Evolutionary conservation across 1,284 basidiomycete species (phyloP), one percentile per base, ranked within the genome.

Genomic region (Austroboletus niveus): DNA sequence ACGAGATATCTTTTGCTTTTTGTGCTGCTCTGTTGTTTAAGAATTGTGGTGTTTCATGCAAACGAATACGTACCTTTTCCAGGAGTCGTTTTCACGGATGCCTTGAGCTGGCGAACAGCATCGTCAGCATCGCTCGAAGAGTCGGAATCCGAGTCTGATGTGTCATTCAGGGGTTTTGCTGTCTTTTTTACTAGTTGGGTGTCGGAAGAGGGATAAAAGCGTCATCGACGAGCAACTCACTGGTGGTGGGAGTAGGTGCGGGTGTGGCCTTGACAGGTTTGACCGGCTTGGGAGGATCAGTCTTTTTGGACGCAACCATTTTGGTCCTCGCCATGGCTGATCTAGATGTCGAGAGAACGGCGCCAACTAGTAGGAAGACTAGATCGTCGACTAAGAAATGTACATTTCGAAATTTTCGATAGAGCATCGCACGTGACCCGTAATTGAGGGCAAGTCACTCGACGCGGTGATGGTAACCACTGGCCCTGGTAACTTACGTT

Each of bases 271-370:
- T 29, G 27, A 29, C 27, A 31, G 30, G 30, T 9, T 31, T 31
- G 30, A 9, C 30, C 30, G 10, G 30, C 41, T 55, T 66, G 44
- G 40, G 24, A 5, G 30, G 27, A 14, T 48, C 48, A 3, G 34
- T 15, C 30, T 53, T 60, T 34, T 69, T 57, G 14, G 47, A 12
- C n/a, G 34, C 7, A 8, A 12, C 41, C n/a, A 60, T 65, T 47
- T 63, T 69, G 42, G 64, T 47, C 60, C 84, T 86, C 53, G 73
- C 79, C 75, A 77, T 62, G n/a, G 41, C 22, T 20, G 31, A 45
- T 36, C 35, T n/a, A 36, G 35, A n/a, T 22, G 11, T 32, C 43
- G 4, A 30, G 27, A 54, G 22, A 45, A 49, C 36, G 54, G 50
- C n/a, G 36, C 36, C 6, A 35, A 14, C 9, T 1, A 10, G 7